These are phyloP conservation scores for Aspergillus alliaceus DNA, from an alignment of 2,329 filamentous ascomycete genomes.

Conservation along the genomic window DNA sequence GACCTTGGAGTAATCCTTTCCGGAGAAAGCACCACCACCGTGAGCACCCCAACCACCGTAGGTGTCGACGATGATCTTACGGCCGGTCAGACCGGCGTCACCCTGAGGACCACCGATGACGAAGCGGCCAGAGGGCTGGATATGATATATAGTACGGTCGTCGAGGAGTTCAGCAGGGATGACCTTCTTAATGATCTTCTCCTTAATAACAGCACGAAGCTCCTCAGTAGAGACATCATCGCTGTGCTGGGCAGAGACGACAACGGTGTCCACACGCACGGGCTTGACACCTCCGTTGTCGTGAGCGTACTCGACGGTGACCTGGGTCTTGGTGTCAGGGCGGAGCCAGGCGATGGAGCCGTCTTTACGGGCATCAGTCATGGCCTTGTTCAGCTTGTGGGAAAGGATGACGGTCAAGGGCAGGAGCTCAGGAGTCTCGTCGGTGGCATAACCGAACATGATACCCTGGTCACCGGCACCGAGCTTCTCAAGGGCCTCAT, in stretches of 20 bases:
- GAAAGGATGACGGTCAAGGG: constrained; percentile 90
- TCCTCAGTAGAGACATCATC: constrained; percentile 85
- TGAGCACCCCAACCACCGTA: constrained; percentile 99
- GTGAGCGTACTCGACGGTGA: constrained; percentile 98
- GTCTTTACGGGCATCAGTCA: constrained; percentile 84
- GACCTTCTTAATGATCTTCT: constrained; percentile 95
- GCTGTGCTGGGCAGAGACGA: constrained; percentile 93
- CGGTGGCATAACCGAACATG: constrained; percentile 99
- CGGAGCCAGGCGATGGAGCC: constrained; percentile 90
- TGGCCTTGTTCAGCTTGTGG: constrained; percentile 95
- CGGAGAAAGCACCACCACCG: constrained; percentile 99
- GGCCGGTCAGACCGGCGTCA: constrained; percentile 96
- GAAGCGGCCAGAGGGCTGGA: constrained; percentile 97
- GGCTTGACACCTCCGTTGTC: constrained; percentile 89
- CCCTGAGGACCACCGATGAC: constrained; percentile 99
- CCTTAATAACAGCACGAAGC: constrained; percentile 89
- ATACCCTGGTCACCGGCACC: constrained; percentile 99
- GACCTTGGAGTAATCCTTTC: constrained; percentile 99
- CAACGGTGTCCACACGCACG: constrained; percentile 90
- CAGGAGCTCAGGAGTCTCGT: constrained; percentile 96
- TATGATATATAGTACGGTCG: constrained; percentile 94
- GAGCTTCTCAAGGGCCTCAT: constrained; percentile 94
- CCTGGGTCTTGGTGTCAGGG: constrained; percentile 99
- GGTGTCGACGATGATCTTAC: constrained; percentile 99
- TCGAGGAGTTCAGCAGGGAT: constrained; percentile 92